phyloP scores from a whole-genome alignment of 306 rosid species.

The Malus domestica region DNA sequence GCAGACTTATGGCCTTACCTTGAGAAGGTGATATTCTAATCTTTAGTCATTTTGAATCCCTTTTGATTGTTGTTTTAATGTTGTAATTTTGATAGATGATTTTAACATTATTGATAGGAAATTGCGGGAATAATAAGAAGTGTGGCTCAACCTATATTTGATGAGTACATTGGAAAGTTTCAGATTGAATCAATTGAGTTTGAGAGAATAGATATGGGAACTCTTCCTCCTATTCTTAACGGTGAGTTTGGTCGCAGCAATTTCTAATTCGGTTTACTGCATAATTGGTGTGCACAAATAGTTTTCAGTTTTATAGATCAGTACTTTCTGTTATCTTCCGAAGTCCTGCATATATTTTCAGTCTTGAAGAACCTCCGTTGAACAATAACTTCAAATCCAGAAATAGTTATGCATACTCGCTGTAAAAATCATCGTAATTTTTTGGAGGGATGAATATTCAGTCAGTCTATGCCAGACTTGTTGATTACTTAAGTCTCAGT shows the following conservation, averaged over 20 bases:
- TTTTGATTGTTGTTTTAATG: not conserved
- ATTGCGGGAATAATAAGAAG: constrained; percentile 27
- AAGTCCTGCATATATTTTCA: no score
- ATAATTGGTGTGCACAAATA: not conserved
- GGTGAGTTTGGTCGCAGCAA: constrained; percentile 34
- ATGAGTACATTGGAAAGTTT: constrained; percentile 60
- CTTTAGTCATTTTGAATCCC: not conserved
- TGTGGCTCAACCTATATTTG: constrained; percentile 54
- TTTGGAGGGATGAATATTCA: no score
- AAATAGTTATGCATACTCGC: no score
- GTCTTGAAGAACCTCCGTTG: no score
- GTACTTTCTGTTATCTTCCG: not conserved
- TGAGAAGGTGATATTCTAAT: constrained; percentile 39
- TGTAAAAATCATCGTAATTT: no score
- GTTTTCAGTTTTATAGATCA: not conserved
- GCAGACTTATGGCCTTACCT: constrained; percentile 67
- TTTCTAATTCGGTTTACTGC: not conserved
- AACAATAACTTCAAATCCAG: no score
- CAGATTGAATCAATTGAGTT: constrained; percentile 51
- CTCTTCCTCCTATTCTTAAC: constrained; percentile 53
- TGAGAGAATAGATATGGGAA: constrained; percentile 52
- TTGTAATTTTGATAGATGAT: not conserved
- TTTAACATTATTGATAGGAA: constrained; percentile 31
- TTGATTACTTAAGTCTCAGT: no score
- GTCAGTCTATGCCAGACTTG: no score